These are phyloP conservation scores for Hirschfeldia incana DNA, from an alignment of 345 rosid species.

Conservation along the genomic window DNA sequence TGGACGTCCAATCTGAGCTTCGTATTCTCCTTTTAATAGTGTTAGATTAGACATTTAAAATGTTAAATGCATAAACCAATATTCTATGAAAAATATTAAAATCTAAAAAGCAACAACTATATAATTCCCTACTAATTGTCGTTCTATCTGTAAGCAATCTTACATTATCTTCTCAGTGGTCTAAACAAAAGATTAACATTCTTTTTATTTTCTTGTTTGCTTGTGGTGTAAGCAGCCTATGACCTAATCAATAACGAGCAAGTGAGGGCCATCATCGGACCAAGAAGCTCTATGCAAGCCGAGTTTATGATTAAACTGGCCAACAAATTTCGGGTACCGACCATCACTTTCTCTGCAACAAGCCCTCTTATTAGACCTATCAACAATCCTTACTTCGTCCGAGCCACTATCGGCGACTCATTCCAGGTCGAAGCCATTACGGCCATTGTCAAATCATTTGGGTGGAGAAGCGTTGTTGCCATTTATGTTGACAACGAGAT, in stretches of 20 bases:
- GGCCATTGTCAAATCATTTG: slow-evolving; percentile 37
- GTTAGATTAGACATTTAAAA: too few species aligned
- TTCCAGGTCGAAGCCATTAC: slow-evolving; percentile 50
- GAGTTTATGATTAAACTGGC: slow-evolving; percentile 39
- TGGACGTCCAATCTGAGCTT: too few species aligned
- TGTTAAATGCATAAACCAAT: not conserved
- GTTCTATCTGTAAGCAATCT: not conserved
- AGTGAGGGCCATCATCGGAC: slow-evolving; percentile 62
- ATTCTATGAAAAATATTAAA: not conserved
- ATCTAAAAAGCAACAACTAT: not conserved
- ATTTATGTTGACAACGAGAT: slow-evolving; percentile 45
- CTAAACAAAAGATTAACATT: too few species aligned
- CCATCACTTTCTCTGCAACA: slow-evolving; percentile 49
- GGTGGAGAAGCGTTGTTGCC: slow-evolving; percentile 49
- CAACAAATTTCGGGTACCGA: slow-evolving; percentile 50
- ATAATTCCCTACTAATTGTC: not conserved
- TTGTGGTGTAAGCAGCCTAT: slow-evolving; percentile 42
- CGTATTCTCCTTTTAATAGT: too few species aligned
- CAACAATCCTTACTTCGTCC: slow-evolving; percentile 41
- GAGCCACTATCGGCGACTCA: slow-evolving; percentile 47
- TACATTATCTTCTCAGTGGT: not conserved
- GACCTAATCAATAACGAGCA: slow-evolving; percentile 49
- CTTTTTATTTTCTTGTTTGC: not conserved
- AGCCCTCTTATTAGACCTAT: slow-evolving; percentile 41
- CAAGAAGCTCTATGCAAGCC: slow-evolving; percentile 50